Conservation (phyloP, 148 eudicot genomes). For the Nyssa sinensis region DNA sequence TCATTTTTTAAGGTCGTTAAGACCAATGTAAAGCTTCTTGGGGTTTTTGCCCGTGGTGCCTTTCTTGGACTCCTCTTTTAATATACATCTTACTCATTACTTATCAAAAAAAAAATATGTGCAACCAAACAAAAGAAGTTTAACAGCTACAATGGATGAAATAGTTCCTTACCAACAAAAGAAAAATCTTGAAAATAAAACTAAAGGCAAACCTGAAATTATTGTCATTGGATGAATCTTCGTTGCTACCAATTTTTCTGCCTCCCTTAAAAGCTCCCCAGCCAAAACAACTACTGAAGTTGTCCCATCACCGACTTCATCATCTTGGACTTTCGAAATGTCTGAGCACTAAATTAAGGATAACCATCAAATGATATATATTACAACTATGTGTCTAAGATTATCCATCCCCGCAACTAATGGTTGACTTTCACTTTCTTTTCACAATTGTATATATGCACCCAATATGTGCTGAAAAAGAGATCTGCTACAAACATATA, state of each 20-base stretch:
- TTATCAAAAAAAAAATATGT: too few species aligned
- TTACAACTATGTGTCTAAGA: not conserved
- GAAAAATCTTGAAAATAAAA: not conserved
- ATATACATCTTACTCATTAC: too few species aligned
- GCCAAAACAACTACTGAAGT: slow-evolving; percentile 98
- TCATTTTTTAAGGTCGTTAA: too few species aligned
- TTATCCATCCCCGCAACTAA: too few species aligned
- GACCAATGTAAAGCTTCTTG: too few species aligned
- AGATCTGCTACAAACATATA: not conserved
- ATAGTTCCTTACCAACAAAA: not conserved
- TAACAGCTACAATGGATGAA: not conserved
- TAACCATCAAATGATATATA: not conserved
- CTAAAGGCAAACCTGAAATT: slow-evolving; percentile 61
- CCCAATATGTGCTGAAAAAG: not conserved
- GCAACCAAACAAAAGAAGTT: not conserved
- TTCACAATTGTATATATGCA: not conserved
- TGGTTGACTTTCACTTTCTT: not conserved
- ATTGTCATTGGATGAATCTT: slow-evolving; percentile 99
- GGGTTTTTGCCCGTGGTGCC: too few species aligned
- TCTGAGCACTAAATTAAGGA: slow-evolving; percentile 50
- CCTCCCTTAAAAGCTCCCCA: slow-evolving; percentile 96
- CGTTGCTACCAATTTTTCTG: slow-evolving; percentile 86
- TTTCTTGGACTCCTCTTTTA: too few species aligned
- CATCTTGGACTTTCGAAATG: slow-evolving; percentile 95
- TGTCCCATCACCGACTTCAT: slow-evolving; percentile 99